A percentile compares a stretch with the other conserved stretches of the same genome.
These are phyloP conservation scores for Ustilago shanxiensis DNA, from an alignment of 1,284 basidiomycete species.

Conservation along the genomic window DNA sequence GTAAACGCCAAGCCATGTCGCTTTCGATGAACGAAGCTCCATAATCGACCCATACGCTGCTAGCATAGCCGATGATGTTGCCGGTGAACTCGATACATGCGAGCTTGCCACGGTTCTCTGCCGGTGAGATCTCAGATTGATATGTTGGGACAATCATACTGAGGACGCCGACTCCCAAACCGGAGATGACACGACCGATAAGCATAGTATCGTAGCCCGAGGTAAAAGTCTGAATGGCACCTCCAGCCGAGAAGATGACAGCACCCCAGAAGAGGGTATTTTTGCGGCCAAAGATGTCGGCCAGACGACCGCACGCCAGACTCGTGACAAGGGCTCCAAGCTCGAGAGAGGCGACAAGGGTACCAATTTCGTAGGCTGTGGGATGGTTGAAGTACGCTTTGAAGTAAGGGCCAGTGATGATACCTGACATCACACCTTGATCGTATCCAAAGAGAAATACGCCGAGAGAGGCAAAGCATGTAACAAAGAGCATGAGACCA, in stretches of 20 bases:
- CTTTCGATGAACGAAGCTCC: conserved; percentile 81
- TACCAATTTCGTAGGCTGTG: conserved; percentile 75
- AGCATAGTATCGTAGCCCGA: conserved; percentile 87
- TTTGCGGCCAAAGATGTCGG: conserved; percentile 87
- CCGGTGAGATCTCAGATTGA: conserved; percentile 95
- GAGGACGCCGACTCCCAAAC: conserved; percentile 92
- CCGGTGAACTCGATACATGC: conserved; percentile 97
- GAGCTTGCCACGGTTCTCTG: conserved; percentile 76
- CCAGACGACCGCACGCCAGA: conserved; percentile 85
- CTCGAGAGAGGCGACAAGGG: conserved; percentile 83
- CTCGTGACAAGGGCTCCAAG: conserved; percentile 86
- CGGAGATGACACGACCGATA: conserved; percentile 85
- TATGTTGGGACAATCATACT: conserved; percentile 95
- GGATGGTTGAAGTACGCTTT: conserved; percentile 77
- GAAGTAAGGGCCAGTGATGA: conserved; percentile 94
- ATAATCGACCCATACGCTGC: conserved; percentile 85
- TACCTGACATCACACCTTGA: conserved; percentile 74
- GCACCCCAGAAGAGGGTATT: conserved; percentile 90
- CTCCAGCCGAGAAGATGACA: conserved; percentile 86
- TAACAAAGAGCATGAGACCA: conserved; percentile 67
- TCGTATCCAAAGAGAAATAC: conserved; percentile 81
- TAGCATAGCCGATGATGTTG: conserved; percentile 89
- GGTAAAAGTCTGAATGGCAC: conserved; percentile 89
- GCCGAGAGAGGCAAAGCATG: conserved; percentile 86
- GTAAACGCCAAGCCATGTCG: conserved; percentile 71